Conservation (phyloP, 495 filamentous ascomycete species). For the Aspergillus bertholletiae region DNA sequence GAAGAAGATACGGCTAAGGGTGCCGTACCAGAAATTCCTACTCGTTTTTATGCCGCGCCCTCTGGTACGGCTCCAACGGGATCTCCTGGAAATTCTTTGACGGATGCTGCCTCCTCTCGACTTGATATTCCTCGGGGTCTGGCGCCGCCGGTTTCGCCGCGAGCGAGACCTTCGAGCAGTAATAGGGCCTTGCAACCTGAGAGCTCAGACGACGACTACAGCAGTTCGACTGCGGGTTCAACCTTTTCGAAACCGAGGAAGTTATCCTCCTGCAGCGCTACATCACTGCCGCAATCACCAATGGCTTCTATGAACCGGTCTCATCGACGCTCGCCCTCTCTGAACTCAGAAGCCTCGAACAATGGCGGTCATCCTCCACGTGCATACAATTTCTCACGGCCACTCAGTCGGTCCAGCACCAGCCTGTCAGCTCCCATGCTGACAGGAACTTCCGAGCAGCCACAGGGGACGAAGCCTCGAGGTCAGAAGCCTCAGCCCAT, state of each 20-base stretch:
- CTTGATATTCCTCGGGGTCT: conserved; percentile 45
- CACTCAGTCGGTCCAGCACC: conserved; percentile 71
- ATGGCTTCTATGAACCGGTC: conserved; percentile 55
- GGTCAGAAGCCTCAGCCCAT: conserved; percentile 38
- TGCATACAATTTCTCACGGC: conserved; percentile 91
- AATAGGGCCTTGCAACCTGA: conserved; percentile 54
- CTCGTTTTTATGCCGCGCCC: conserved; percentile 22
- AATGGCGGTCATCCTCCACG: conserved; percentile 61
- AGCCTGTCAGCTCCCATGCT: conserved; percentile 47
- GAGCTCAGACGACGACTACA: conserved; percentile 62
- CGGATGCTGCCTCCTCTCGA: conserved; percentile 43
- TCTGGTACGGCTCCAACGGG: conserved; percentile 16
- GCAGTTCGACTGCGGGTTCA: conserved; percentile 49
- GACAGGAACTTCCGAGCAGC: conserved; percentile 25
- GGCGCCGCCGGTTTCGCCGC: conserved; percentile 56
- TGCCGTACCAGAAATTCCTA: conserved; percentile 14
- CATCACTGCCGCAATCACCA: conserved; percentile 59
- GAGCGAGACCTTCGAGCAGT: conserved; percentile 51
- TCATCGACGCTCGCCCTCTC: conserved; percentile 70
- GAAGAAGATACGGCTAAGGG: conserved; percentile 30
- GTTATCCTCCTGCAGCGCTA: conserved; percentile 62
- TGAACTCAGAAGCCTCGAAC: conserved; percentile 71
- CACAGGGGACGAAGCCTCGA: conserved; percentile 14
- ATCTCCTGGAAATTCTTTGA: conserved; percentile 36
- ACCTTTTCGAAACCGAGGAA: conserved; percentile 54